Conservation (phyloP, 768 basidiomycete genomes). For the Leccinum aurantiacum region DNA sequence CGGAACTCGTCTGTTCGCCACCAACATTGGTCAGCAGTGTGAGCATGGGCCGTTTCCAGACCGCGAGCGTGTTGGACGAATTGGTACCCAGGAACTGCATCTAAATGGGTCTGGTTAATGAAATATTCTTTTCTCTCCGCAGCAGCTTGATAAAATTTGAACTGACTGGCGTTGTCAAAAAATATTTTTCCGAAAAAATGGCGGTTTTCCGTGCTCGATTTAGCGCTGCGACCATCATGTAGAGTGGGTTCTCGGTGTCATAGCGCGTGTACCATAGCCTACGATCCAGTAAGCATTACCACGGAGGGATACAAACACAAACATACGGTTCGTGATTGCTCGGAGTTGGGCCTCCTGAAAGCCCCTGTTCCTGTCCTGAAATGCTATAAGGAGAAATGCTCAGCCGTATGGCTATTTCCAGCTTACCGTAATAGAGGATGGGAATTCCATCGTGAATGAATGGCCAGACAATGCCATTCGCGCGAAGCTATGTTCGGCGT, state of each 20-base stretch:
- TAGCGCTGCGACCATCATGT: conserved; percentile 45
- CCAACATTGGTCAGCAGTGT: conserved; percentile 58
- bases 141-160: neutral
- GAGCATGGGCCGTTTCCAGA: conserved; percentile 58
- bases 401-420: neutral
- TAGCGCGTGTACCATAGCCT: conserved; percentile 66
- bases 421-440: conserved; percentile 48
- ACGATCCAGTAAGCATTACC: conserved; percentile 7
- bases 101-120: conserved; percentile 28
- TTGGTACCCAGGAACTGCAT: conserved; percentile 45
- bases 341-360: conserved; percentile 44
- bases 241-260: conserved; percentile 47
- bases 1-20: conserved; percentile 30
- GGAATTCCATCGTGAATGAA: conserved; percentile 54
- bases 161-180: conserved; percentile 48
- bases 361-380: conserved; percentile 50
- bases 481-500: conserved; percentile 32
- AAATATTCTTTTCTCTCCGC: neutral
- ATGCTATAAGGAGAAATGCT: neutral
- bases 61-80: conserved; percentile 40
- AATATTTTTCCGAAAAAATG: conserved; percentile 41
- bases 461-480: conserved; percentile 50
- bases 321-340: conserved; percentile 52
- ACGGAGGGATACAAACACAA: neutral
- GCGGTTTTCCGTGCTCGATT: conserved; percentile 56